Percentiles rank a stretch among this genome's conserved stretches.
Evolutionary conservation across 2,329 filamentous ascomycete species (phyloP).

Genomic region (Apiospora arundinis): DNA sequence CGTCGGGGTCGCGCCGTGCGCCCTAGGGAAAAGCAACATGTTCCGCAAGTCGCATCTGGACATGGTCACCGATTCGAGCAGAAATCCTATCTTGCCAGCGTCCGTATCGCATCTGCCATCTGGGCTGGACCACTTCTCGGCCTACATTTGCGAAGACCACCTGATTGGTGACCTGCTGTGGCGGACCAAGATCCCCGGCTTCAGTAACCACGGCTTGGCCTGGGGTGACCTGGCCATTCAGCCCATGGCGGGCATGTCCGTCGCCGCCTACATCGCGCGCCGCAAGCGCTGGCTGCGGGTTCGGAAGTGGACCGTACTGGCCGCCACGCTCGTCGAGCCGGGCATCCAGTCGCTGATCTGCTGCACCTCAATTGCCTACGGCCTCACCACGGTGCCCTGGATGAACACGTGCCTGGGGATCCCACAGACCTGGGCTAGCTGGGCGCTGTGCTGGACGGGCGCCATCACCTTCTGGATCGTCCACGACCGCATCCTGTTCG

Average conservation of each 20-base stretch:
- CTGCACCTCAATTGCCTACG: slow-evolving; percentile 80
- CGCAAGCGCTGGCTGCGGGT: slow-evolving; percentile 91
- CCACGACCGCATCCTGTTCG: slow-evolving; percentile 76
- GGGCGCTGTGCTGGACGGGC: slow-evolving; percentile 68
- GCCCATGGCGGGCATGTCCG: slow-evolving; percentile 82
- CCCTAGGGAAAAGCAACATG: slow-evolving; percentile 98
- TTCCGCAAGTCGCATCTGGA: slow-evolving; percentile 92
- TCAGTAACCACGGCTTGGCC: slow-evolving; percentile 81
- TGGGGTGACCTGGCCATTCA: slow-evolving; percentile 89
- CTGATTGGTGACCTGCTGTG: slow-evolving; percentile 92
- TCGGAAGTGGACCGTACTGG: slow-evolving; percentile 89
- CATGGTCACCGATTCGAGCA: slow-evolving; percentile 63
- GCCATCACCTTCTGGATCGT: slow-evolving; percentile 74
- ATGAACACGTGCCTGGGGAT: slow-evolving; percentile 60
- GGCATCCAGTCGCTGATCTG: slow-evolving; percentile 90
- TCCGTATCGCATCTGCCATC: slow-evolving; percentile 51
- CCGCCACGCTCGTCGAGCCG: slow-evolving; percentile 90
- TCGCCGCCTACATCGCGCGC: slow-evolving; percentile 78
- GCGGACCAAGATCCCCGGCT: slow-evolving; percentile 69
- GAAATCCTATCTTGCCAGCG: slow-evolving; percentile 50
- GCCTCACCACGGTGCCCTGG: slow-evolving; percentile 74
- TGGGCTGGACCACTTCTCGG: slow-evolving; percentile 91
- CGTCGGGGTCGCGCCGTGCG: slow-evolving; percentile 87
- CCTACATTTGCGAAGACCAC: slow-evolving; percentile 98
- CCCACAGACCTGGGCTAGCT: slow-evolving; percentile 70